Conservation (phyloP, 306 rosid species). For the Crotalaria pallida region DNA sequence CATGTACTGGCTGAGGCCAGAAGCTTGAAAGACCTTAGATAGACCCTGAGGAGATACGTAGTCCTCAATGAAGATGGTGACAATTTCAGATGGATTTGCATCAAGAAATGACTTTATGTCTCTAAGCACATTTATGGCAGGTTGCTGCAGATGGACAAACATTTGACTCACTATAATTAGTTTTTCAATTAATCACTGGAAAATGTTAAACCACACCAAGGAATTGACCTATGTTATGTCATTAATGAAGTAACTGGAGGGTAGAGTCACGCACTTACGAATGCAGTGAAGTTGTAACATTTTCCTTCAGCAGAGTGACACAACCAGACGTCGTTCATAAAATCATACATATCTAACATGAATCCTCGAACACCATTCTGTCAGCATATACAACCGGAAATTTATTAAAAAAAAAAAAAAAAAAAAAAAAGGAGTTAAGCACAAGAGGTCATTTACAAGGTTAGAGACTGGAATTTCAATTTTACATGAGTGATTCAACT, state of each 20-base stretch:
- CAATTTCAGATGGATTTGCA: slow-evolving; percentile 64
- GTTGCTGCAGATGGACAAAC: slow-evolving; percentile 48
- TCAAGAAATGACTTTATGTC: slow-evolving; percentile 62
- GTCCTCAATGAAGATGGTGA: slow-evolving; percentile 90
- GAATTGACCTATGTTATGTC: background rate
- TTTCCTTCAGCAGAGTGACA: slow-evolving; percentile 68
- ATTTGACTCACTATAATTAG: slow-evolving; percentile 3
- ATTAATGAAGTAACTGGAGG: background rate
- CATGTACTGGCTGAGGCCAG: slow-evolving; percentile 53
- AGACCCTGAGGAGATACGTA: slow-evolving; percentile 72
- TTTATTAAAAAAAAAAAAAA: too few species aligned
- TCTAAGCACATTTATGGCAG: slow-evolving; percentile 60
- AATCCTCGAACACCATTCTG: slow-evolving; percentile 91
- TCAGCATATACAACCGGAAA: background rate
- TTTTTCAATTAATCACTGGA: background rate
- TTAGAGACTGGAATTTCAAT: background rate
- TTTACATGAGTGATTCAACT: background rate
- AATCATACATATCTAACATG: slow-evolving; percentile 95
- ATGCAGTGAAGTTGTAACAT: slow-evolving; percentile 70
- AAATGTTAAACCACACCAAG: background rate
- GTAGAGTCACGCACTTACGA: slow-evolving; percentile 57
- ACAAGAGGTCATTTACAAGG: background rate
- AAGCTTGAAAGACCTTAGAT: slow-evolving; percentile 58
- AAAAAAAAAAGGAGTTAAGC: background rate
- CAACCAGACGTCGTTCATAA: slow-evolving; percentile 63